Evolutionary conservation across 352 stramenopile genomes (phyloP), one percentile per base, ranked within the genome.

Genomic region (Phytopythium chamaehyphon): DNA sequence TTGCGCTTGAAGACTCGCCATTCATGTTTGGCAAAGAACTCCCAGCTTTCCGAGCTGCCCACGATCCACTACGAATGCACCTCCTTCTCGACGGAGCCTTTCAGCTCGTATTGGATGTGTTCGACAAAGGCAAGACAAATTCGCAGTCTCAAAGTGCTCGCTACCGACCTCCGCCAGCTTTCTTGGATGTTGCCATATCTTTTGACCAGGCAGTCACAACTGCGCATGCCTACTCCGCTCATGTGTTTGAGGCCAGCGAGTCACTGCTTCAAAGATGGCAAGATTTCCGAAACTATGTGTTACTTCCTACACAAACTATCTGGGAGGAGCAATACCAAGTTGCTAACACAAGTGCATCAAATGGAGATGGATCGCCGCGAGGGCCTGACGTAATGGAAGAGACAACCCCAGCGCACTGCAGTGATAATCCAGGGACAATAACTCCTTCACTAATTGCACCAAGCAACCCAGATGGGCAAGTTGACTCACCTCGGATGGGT

Each of bases 1-100:
- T 88, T 26, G 77, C 66, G n/a, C 69, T 91, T 7, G 81, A 91
- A 45, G 81, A 91, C 48, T 84, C 77, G 21, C 81, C 81, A 0
- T 88, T 76, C 66, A 83, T 91, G 71, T 89, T 89, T 53, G 81
- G 81, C 51, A 84, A 87, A 36, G 81, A 91, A 26, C 59, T 91
- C 18, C 81, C 76, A 15, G 73, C 78, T 0, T 84, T 75, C 24
- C 75, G 75, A 0, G 69, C 76, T 3, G 59, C 71, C 8, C 79
- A 73, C 47, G 72, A 84, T 33, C 64, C 74, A 2, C 22, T 88
- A 15, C 70, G 77, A 1, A 37, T 85, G 9, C 74, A 88, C 35
- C 55, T 88, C 47, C 62, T 88, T 47, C 55, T 86, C 0, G 53
- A 69, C 4, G 70, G 68, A 14, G 75, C 47, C 15, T 67, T 86